Base-by-base conservation (phyloP, 495 filamentous ascomycete genomes). In the Clavariopsis aquatica region DNA sequence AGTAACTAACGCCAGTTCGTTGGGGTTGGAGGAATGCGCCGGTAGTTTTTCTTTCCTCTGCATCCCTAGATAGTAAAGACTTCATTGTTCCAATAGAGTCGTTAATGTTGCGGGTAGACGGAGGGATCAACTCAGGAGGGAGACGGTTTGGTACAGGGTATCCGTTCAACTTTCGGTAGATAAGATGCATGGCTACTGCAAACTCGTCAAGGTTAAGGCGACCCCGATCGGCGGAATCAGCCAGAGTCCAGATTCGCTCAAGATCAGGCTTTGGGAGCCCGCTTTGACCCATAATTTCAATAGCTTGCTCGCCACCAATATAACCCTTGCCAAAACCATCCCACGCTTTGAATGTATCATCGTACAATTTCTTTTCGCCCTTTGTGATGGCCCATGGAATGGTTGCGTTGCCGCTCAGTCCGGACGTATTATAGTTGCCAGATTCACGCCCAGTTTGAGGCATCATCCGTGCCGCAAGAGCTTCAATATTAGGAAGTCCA, bases 331-430 rank as follows among this genome's bases (percentile, higher is more conserved):
- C 86, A 57, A 98, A 83, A 13, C 94, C 94, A 81, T 99, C 95
- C 95, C 95, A 98, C 10, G 92, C 92, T 49, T 89, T 88, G 81
- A 99, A 99, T 15, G 98, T 81, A 62, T 92, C 85, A 78, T 99
- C 95, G 65, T 98, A 99, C 56, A 94, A 88, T 60, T 90, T 93
- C 80, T 99, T 99, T 76, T 99, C 95, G 66, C 96, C 91, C 75
- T 99, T 99, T 8, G 95, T 99, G 57, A 99, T 93, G 24, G 95
- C 94, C 94, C 93, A 99, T 2, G 95, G 93, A 71, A 99, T 92
- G 6, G 87, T 90, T 8, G 95, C 95, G 79, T 95, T 98, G 52
- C 95, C 95, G 29, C 89, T 88, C 26, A 99, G 80, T 8, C 93
- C 92, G 59, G 85, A 80, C 15, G 92, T 93, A n/a, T 88, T 93